Evolutionary conservation across 805 yeast genomes (phyloP), one percentile per base, ranked within the genome.

Genomic region (Starmerella asiatica): DNA sequence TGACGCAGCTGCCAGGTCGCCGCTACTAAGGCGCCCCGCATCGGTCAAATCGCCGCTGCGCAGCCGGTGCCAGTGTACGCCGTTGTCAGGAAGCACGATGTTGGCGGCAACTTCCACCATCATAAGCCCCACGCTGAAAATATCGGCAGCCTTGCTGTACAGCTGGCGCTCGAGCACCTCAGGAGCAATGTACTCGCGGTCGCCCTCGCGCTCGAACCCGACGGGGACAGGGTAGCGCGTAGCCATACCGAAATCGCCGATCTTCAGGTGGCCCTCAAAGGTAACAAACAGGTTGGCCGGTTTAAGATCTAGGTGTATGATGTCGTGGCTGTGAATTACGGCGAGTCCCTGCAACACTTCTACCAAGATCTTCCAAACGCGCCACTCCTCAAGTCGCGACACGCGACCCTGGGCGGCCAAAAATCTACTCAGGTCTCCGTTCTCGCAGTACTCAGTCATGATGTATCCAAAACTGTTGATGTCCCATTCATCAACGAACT

Each of bases 241-340:
- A 5, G 96, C 94, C 68, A 91, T 74, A 7, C 98, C 98, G 64
- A 91, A 91, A 61, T 91, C 98, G 16, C 95, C 98, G 54, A 91
- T 79, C 63, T 88, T 91, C 52, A 91, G 69, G 23, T 76, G 73
- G 21, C 98, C 98, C 56, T 91, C 97, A 61, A 91, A 91, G 1
- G 96, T 84, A 37, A 91, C 77, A 53, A 91, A 79, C 3, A 91
- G 75, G 58, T 91, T 91, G 2, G 96, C 95, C 1, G 98, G 98
- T 60, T 91, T 91, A 55, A 91, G 61, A 60, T 91, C 98, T 39
- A 91, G 63, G 61, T 91, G 98, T 37, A 86, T 64, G 38, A 82
- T 78, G 46, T 79, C 76, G 32, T 74, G 67, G 52, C 67, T 69
- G 56, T 91, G 98, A 35, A 91, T 76, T 56, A 75, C 85, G 48